phyloP scores from a whole-genome alignment of 495 filamentous ascomycete genomes.

The Tuber brumale region DNA sequence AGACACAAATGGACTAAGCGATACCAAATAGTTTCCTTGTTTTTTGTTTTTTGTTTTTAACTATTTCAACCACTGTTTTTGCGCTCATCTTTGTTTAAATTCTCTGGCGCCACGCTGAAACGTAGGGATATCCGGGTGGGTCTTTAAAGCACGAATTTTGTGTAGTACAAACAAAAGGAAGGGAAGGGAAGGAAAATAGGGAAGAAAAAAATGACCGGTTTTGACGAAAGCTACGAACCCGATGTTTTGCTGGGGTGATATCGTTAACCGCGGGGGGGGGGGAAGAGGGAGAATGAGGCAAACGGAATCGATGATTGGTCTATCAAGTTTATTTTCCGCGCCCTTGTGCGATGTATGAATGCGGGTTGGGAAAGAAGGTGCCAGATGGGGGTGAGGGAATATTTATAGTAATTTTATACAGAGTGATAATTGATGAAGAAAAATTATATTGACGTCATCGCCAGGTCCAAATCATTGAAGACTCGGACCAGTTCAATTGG shows the following conservation, averaged over 20 bases:
- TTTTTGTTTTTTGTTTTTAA: neutral
- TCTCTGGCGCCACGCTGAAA: conserved; percentile 20
- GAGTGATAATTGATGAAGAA: neutral
- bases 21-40: conserved; percentile 3
- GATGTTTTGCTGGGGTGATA: neutral
- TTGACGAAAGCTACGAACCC: neutral
- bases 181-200: neutral
- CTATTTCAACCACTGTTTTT: conserved; percentile 19
- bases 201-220: neutral
- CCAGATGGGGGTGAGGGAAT: neutral
- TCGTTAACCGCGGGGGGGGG: neutral
- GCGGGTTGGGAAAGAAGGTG: neutral
- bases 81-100: conserved; percentile 15
- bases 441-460: neutral
- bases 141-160: neutral
- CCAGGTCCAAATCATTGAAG: neutral
- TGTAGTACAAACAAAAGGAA: neutral
- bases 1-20: conserved; percentile 57
- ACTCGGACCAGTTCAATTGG: neutral
- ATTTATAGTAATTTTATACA: neutral
- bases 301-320: neutral
- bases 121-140: neutral
- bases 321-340: neutral
- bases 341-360: neutral
- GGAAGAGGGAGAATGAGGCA: neutral